phyloP scores from a whole-genome alignment of 2,329 filamentous ascomycete genomes.

The Cladosporium velox region DNA sequence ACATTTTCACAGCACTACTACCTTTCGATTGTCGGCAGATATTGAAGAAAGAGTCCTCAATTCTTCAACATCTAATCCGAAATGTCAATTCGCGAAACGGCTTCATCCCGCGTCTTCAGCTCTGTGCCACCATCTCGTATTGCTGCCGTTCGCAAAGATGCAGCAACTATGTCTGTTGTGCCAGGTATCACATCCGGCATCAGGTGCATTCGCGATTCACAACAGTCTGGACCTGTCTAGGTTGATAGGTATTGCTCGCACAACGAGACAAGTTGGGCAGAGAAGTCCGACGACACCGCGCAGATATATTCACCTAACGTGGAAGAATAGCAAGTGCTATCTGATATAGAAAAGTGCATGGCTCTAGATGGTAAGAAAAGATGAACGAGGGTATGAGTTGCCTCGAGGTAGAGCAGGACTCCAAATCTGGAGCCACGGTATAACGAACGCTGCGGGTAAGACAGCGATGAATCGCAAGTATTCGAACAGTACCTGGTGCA shows the following conservation, averaged over 20 bases:
- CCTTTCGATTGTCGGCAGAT: background rate
- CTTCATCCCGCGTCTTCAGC: background rate
- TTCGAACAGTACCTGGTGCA: too few relatives aligned
- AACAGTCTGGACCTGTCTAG: background rate
- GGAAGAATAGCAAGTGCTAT: background rate
- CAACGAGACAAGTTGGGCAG: background rate
- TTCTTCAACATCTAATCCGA: background rate
- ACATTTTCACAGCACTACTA: background rate
- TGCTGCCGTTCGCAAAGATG: background rate
- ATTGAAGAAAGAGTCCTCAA: background rate
- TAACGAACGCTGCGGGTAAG: background rate
- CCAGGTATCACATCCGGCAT: background rate
- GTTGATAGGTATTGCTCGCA: background rate
- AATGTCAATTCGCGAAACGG: background rate
- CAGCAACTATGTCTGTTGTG: background rate
- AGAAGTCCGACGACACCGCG: background rate
- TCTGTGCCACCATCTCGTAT: background rate
- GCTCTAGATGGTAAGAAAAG: too few relatives aligned
- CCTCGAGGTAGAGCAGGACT: background rate
- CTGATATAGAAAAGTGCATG: too few relatives aligned
- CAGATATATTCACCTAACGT: background rate
- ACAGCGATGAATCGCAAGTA: too few relatives aligned
- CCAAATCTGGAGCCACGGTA: background rate
- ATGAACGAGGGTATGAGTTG: background rate
- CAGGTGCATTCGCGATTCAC: background rate